phyloP scores from a whole-genome alignment of 2,329 filamentous ascomycete species.

The Botrytis pseudocinerea region DNA sequence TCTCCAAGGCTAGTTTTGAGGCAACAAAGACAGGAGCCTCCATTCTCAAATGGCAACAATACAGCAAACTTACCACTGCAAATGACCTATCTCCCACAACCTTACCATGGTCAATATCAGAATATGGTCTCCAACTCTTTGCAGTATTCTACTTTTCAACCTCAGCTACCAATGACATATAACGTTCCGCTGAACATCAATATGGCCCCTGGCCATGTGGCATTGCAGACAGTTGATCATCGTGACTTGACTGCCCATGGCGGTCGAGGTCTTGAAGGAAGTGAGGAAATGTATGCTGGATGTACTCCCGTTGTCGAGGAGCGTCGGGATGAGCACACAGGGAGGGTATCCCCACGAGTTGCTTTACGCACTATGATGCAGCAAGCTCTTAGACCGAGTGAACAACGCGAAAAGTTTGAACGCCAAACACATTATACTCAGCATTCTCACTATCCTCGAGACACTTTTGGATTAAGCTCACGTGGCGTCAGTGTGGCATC shows the following conservation, averaged over 20 bases:
- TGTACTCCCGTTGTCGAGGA: not conserved
- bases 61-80: slow-evolving; percentile 13
- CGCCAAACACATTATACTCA: not conserved
- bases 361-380: slow-evolving; percentile 20
- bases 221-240: not conserved
- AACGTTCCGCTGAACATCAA: slow-evolving; percentile 10
- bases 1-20: not conserved
- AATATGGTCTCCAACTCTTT: not conserved
- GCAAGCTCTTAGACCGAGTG: slow-evolving; percentile 4
- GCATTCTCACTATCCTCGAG: not conserved
- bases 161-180: slow-evolving; percentile 11
- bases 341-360: slow-evolving; percentile 8
- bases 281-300: not conserved
- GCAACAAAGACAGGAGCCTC: not conserved
- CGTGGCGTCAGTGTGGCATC: not conserved
- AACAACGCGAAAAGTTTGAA: not conserved
- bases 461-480: not conserved
- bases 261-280: not conserved
- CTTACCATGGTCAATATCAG: slow-evolving; percentile 6
- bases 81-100: slow-evolving; percentile 6
- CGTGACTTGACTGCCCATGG: not conserved
- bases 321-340: not conserved
- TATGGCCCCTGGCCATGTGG: slow-evolving; percentile 1
- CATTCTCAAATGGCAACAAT: not conserved
- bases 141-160: not conserved